These are phyloP conservation scores for Lactuca saligna DNA, from an alignment of 129 eudicot genomes.

Conservation along the genomic window DNA sequence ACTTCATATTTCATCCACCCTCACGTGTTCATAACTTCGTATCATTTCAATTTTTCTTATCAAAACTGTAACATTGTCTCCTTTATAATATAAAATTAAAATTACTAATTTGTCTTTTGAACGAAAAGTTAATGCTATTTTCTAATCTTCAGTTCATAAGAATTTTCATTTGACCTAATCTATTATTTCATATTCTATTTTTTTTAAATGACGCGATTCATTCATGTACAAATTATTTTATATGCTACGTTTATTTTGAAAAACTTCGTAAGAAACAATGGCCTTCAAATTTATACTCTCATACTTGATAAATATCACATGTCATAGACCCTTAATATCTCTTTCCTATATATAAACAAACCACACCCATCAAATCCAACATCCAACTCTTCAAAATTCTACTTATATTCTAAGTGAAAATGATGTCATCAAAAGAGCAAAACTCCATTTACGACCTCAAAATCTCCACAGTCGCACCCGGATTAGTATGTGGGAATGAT, in stretches of 20 bases:
- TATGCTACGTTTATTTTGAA: too few relatives aligned
- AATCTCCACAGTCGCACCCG: conserved; percentile 61
- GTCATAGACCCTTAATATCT: background rate
- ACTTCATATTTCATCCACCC: background rate
- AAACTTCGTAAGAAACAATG: too few relatives aligned
- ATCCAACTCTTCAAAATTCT: background rate
- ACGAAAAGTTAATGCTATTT: too few relatives aligned
- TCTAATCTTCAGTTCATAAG: too few relatives aligned
- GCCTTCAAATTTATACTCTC: too few relatives aligned
- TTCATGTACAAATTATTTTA: too few relatives aligned
- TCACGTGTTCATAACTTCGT: background rate
- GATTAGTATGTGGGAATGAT: conserved; percentile 32
- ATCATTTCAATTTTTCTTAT: too few relatives aligned
- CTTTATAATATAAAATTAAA: too few relatives aligned
- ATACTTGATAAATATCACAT: background rate
- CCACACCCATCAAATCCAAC: background rate
- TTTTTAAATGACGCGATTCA: too few relatives aligned
- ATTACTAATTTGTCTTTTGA: too few relatives aligned
- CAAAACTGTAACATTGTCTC: background rate
- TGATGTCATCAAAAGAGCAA: conserved; percentile 23
- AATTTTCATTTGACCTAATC: too few relatives aligned
- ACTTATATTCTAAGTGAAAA: background rate
- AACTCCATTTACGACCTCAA: conserved; percentile 29
- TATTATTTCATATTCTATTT: too few relatives aligned
- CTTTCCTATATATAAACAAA: background rate